Conservation (phyloP, 2,329 filamentous ascomycete genomes). For the Curvularia eragrostidis region DNA sequence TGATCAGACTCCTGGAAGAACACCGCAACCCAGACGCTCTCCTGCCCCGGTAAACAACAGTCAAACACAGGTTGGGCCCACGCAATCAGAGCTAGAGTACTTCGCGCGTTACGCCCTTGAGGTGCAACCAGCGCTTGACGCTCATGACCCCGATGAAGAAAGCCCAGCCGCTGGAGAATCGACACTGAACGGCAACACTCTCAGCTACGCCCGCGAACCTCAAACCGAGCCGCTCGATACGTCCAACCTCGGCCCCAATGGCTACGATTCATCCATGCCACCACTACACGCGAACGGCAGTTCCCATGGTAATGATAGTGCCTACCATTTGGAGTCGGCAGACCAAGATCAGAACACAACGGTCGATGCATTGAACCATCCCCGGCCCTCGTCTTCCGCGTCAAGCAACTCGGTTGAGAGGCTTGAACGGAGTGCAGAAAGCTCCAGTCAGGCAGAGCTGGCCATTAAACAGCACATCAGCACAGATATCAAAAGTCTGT, state of each 20-base stretch:
- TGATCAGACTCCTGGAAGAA: conserved; percentile 66
- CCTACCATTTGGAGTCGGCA: conserved; percentile 32
- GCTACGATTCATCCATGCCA: conserved; percentile 44
- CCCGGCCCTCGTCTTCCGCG: conserved; percentile 50
- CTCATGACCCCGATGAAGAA: conserved; percentile 79
- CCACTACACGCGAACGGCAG: conserved; percentile 22
- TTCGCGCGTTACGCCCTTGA: conserved; percentile 75
- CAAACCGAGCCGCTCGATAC: conserved; percentile 55
- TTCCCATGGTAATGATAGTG: conserved; percentile 21
- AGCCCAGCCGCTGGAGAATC: conserved; percentile 55
- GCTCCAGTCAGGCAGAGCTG: conserved; percentile 70
- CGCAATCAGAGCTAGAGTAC: conserved; percentile 70
- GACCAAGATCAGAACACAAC: conserved; percentile 31
- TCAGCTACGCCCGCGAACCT: conserved; percentile 51
- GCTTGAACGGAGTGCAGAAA: conserved; percentile 62
- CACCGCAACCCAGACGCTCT: conserved; percentile 60
- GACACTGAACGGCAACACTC: conserved; percentile 61
- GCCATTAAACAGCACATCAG: conserved; percentile 81
- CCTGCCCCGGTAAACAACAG: conserved; percentile 62
- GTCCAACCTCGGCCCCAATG: conserved; percentile 41
- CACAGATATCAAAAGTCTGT: conserved; percentile 78
- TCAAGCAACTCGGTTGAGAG: conserved; percentile 62
- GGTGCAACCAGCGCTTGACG: conserved; percentile 82
- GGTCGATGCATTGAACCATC: conserved; percentile 43
- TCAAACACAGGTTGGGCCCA: conserved; percentile 45